Conservation (phyloP, 2,329 filamentous ascomycete species). For the Thielaviopsis musarum region DNA sequence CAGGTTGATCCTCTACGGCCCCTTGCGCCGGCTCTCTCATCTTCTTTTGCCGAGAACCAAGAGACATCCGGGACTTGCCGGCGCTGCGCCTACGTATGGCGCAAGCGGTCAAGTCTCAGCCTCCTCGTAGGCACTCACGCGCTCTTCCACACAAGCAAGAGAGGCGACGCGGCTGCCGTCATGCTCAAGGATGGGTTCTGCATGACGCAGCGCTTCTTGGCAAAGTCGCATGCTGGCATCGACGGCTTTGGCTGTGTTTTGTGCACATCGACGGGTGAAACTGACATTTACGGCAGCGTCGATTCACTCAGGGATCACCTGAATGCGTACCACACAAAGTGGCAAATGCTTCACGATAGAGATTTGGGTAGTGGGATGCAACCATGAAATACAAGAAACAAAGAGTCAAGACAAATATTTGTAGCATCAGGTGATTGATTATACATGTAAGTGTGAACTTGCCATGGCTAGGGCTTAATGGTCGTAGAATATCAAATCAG, state of each 20-base stretch:
- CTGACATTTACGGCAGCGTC: conserved; percentile 19
- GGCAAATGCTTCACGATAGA: conserved; percentile 26
- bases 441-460: not conserved
- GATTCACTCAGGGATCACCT: conserved; percentile 21
- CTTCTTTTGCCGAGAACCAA: conserved; percentile 15
- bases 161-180: conserved; percentile 9
- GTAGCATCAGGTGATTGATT: too few relatives aligned
- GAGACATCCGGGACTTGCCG: not conserved
- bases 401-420: not conserved
- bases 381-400: not conserved
- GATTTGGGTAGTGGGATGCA: not conserved
- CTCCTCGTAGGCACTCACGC: not conserved
- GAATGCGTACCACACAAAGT: conserved; percentile 23
- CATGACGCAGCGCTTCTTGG: conserved; percentile 23
- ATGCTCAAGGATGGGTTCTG: conserved; percentile 23
- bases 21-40: conserved; percentile 15
- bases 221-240: conserved; percentile 23
- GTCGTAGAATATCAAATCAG: too few relatives aligned
- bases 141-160: not conserved
- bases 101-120: not conserved
- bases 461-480: not conserved
- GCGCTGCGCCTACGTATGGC: not conserved
- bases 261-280: conserved; percentile 22
- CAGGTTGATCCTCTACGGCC: conserved; percentile 21
- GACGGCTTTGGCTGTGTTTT: conserved; percentile 23